phyloP scores from a whole-genome alignment of 2,329 filamentous ascomycete species.

The Atkinsonella hypoxylon region DNA sequence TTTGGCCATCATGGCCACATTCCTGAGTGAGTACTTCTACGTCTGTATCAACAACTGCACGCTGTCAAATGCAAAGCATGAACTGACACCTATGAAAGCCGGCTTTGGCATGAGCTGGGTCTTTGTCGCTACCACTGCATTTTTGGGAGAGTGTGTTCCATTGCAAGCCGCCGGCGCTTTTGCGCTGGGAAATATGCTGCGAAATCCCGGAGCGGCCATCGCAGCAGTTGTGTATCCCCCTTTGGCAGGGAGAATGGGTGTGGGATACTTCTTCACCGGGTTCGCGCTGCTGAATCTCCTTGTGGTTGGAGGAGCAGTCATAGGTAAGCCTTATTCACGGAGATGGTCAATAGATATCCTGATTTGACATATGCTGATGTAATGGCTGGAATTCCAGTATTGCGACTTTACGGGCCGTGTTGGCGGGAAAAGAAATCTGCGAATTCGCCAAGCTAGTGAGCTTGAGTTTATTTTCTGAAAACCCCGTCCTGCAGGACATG shows the following conservation, averaged over 20 bases:
- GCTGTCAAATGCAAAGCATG: background rate
- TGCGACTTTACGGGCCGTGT: background rate
- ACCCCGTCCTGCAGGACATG: no score
- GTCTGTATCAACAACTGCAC: background rate
- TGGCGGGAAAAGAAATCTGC: background rate
- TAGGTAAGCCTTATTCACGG: conserved; percentile 8
- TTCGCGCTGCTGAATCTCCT: conserved; percentile 21
- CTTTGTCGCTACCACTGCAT: conserved; percentile 28
- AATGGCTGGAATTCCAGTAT: background rate
- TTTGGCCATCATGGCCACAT: conserved; percentile 17
- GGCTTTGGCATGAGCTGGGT: conserved; percentile 28
- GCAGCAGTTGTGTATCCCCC: conserved; percentile 23
- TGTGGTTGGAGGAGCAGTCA: conserved; percentile 13
- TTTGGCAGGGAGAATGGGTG: conserved; percentile 22
- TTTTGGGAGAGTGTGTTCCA: conserved; percentile 27
- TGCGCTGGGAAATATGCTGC: conserved; percentile 26
- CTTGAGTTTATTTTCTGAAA: no score
- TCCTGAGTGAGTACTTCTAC: conserved; percentile 14
- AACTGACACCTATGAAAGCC: conserved; percentile 9
- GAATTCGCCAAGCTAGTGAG: background rate
- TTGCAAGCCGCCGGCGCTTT: conserved; percentile 27
- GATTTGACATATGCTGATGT: background rate
- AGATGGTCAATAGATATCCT: background rate
- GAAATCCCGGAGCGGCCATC: conserved; percentile 27
- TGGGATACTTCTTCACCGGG: conserved; percentile 28